A percentile compares a stretch with the other conserved stretches of the same genome.
phyloP scores from a whole-genome alignment of 768 basidiomycete genomes.

The Serendipita sp. region DNA sequence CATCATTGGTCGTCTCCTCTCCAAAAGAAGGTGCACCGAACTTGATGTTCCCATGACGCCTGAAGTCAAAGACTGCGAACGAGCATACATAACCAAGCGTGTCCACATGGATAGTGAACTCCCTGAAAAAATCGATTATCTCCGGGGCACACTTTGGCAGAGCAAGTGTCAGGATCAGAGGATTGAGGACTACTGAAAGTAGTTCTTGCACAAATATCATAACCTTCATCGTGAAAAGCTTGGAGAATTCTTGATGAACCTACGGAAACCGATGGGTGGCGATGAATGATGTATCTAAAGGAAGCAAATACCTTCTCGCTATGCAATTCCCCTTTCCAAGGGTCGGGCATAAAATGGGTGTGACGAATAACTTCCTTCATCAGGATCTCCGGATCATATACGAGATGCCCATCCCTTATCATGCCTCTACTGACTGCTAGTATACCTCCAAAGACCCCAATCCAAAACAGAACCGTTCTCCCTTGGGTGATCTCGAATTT shows the following conservation, averaged over 20 bases:
- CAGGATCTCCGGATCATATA: slow-evolving; percentile 85
- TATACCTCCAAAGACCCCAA: slow-evolving; percentile 72
- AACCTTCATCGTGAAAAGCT: slow-evolving; percentile 87
- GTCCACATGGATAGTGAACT: slow-evolving; percentile 93
- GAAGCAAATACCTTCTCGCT: slow-evolving; percentile 53
- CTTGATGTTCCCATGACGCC: slow-evolving; percentile 86
- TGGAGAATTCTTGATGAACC: slow-evolving; percentile 84
- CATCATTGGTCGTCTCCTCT: neutral
- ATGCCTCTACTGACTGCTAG: slow-evolving; percentile 85
- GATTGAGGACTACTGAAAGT: slow-evolving; percentile 80
- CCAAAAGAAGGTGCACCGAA: slow-evolving; percentile 41
- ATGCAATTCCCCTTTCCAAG: slow-evolving; percentile 81
- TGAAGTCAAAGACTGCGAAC: slow-evolving; percentile 97
- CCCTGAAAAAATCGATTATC: slow-evolving; percentile 94
- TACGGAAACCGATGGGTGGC: slow-evolving; percentile 18
- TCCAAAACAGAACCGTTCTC: slow-evolving; percentile 85
- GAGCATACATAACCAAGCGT: slow-evolving; percentile 94
- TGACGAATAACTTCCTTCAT: slow-evolving; percentile 86
- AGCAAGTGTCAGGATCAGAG: slow-evolving; percentile 86
- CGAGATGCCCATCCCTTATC: slow-evolving; percentile 86
- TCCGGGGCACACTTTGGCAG: slow-evolving; percentile 78
- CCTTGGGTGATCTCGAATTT: slow-evolving; percentile 91
- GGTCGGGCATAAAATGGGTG: slow-evolving; percentile 91
- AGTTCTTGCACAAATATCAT: slow-evolving; percentile 77
- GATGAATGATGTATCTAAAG: neutral